Base-by-base conservation (phyloP, 2,329 filamentous ascomycete genomes). In the Rhinocladiella similis region DNA sequence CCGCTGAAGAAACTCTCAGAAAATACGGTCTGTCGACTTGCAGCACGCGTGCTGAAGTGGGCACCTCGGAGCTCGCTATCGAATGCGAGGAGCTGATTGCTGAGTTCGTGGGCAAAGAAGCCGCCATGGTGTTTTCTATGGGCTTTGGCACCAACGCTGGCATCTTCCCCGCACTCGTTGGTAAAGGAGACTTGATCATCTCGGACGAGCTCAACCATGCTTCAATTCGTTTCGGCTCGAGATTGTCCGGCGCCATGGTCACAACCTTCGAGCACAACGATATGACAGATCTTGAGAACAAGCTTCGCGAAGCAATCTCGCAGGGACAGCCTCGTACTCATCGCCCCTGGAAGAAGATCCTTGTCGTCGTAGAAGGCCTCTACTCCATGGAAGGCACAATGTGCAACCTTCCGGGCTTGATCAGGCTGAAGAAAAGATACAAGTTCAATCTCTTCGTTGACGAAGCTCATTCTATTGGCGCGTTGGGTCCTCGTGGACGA, bases 311-410 rank as follows among this genome's bases (percentile, higher is more conserved):
- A 70, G 89, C 87, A 63, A 97, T 99, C 70, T 92, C 93, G 13
- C 93, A 97, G 75, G 94, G 94, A 43, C 94, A 99, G 71, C 94
- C 94, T 51, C 89, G 94, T 64, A 99, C 93, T n/a, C 94, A 99
- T 74, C 89, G 94, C 27, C 94, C 94, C 1, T 99, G 94, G 94
- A 97, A 96, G 82, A 99, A 97, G 84, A 97, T 99, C 59, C 74
- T 99, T 50, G 90, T 99, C 43, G 92, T 93, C 36, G 90, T 99
- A 36, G 94, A 99, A 73, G 94, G 94, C 66, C 83, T 99, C 18
- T 99, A 99, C 80, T 97, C 93, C 1, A 99, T 99, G 94, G 94
- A 99, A 77, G 94, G 94, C 47, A 97, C 92, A 64, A 96, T 99
- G 90, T 94, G 90, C 75, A 94, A 99, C 72, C 83, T 99, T n/a